Conservation (phyloP, 2,329 filamentous ascomycete species). For the Aspergillus hiratsukae region DNA sequence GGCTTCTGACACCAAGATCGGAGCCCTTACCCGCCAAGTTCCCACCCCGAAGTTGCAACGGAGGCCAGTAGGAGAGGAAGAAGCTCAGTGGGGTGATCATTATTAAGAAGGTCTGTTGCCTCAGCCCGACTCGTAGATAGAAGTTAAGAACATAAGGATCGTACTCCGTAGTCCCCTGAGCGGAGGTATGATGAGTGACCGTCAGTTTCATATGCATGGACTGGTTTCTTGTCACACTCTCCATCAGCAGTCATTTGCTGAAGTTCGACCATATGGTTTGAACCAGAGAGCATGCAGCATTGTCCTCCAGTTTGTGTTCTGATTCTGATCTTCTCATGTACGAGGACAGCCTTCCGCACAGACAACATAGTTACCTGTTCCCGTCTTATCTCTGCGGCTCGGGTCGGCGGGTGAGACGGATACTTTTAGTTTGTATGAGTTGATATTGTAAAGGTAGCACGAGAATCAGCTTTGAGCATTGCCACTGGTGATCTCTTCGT, state of each 20-base stretch:
- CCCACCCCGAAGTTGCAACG: not conserved
- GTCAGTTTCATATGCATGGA: slow-evolving; percentile 6
- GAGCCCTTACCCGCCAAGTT: not conserved
- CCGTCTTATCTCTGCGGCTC: not conserved
- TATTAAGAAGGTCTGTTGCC: not conserved
- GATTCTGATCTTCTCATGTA: not conserved
- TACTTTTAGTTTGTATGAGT: not conserved
- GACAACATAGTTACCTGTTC: not conserved
- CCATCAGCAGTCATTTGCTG: not conserved
- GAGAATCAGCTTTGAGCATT: not conserved
- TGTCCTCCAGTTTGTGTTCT: not conserved
- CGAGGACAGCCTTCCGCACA: not conserved
- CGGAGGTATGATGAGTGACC: not conserved
- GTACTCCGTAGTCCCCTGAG: not conserved
- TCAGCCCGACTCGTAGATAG: not conserved
- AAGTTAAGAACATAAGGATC: not conserved
- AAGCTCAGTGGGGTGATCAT: not conserved
- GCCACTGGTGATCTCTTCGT: not conserved
- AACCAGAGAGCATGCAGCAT: not conserved
- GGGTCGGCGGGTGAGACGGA: not conserved
- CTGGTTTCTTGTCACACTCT: slow-evolving; percentile 4
- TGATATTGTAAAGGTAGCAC: not conserved
- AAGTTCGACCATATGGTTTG: not conserved
- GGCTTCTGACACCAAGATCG: not conserved
- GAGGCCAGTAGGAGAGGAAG: not conserved